A percentile compares a stretch with the other conserved stretches of the same genome.
phyloP scores from a whole-genome alignment of 2,329 filamentous ascomycete species.

The Pestalotiopsis sp. region DNA sequence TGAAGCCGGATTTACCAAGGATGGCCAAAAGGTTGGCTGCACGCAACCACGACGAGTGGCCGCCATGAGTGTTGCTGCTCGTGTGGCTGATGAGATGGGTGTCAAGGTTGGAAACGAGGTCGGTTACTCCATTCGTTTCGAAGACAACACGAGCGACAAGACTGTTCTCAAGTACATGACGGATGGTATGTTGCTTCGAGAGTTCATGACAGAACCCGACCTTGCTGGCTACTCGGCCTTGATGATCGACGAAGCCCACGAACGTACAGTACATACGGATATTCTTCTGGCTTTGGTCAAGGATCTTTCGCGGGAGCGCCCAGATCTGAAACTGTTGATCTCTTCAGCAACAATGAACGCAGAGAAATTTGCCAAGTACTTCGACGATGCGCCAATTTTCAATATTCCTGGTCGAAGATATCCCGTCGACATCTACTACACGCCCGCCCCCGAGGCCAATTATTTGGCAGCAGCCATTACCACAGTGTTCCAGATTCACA shows the following conservation, averaged over 20 bases:
- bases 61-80: constrained; percentile 95
- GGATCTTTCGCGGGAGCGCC: constrained; percentile 80
- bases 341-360: constrained; percentile 95
- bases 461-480: constrained; percentile 91
- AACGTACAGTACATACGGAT: constrained; percentile 88
- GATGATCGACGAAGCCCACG: constrained; percentile 98
- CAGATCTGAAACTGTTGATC: constrained; percentile 87
- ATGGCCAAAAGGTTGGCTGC: constrained; percentile 83
- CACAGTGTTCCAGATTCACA: constrained; percentile 93
- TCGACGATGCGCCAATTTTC: constrained; percentile 91
- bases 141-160: constrained; percentile 89
- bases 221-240: constrained; percentile 81
- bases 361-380: constrained; percentile 88
- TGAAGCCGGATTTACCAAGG: constrained; percentile 86
- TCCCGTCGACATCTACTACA: constrained; percentile 91
- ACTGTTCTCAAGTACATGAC: constrained; percentile 96
- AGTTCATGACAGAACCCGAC: constrained; percentile 88
- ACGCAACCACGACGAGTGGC: constrained; percentile 95
- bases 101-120: constrained; percentile 90
- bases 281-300: constrained; percentile 88
- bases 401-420: constrained; percentile 90
- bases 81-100: constrained; percentile 93
- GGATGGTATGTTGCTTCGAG: constrained; percentile 89
- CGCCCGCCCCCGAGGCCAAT: constrained; percentile 87
- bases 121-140: constrained; percentile 93